Evolutionary conservation across 495 filamentous ascomycete species (phyloP).

Genomic region (Choiromyces venosus): DNA sequence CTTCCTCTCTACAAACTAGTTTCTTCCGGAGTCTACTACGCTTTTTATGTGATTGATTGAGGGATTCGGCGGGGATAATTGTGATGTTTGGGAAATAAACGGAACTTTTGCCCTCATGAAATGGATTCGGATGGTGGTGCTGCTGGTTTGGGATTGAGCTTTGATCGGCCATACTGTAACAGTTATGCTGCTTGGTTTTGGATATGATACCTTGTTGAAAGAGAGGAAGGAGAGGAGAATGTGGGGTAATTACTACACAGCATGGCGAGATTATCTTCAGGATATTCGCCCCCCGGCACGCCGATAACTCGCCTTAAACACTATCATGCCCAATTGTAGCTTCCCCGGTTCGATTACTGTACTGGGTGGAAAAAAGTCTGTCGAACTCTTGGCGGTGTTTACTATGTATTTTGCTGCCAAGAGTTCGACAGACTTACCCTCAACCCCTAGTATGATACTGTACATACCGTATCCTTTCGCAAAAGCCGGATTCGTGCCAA

Average conservation of each 20-base stretch:
- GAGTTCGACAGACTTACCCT: too few species aligned
- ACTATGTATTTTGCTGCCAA: too few species aligned
- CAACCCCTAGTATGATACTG: too few species aligned
- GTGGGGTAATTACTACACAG: not conserved
- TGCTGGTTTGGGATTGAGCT: not conserved
- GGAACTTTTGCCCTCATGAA: not conserved
- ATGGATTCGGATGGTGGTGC: not conserved
- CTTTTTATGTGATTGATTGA: not conserved
- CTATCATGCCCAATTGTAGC: not conserved
- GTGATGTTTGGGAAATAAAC: not conserved
- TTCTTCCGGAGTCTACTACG: not conserved
- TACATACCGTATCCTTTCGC: too few species aligned
- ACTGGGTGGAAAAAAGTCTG: too few species aligned
- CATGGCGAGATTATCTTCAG: not conserved
- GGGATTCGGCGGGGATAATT: not conserved
- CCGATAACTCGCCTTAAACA: not conserved
- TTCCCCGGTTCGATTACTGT: not conserved
- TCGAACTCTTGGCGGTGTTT: too few species aligned
- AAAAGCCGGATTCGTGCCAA: too few species aligned
- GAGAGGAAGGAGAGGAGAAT: not conserved
- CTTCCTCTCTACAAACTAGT: not conserved
- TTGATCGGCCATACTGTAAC: not conserved
- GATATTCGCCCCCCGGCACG: not conserved
- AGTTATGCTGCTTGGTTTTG: not conserved
- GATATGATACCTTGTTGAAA: not conserved